Evolutionary conservation across 768 basidiomycete species (phyloP).

Genomic region (Collybia sordida): DNA sequence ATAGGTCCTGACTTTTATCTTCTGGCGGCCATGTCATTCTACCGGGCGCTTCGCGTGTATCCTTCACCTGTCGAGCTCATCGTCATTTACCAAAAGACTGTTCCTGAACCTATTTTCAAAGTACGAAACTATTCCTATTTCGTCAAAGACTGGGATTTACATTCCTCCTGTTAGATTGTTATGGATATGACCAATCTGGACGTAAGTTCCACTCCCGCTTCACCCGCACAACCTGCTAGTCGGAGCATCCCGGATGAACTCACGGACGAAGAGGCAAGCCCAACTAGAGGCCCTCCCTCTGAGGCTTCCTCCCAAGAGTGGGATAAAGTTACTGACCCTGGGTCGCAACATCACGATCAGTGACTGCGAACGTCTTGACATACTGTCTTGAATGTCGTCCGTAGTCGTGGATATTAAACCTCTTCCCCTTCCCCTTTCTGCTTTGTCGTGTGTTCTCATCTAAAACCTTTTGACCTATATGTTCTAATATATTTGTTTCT

Average conservation of each 20-base stretch:
- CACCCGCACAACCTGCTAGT: slow-evolving; percentile 21
- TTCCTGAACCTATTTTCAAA: slow-evolving; percentile 80
- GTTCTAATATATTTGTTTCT: slow-evolving; percentile 65
- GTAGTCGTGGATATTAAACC: slow-evolving; percentile 12
- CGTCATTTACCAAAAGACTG: slow-evolving; percentile 90
- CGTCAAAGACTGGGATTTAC: not conserved
- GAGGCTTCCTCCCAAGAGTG: slow-evolving; percentile 89
- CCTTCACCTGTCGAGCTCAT: slow-evolving; percentile 94
- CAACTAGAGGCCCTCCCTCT: slow-evolving; percentile 68
- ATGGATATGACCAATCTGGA: slow-evolving; percentile 87
- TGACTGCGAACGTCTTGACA: slow-evolving; percentile 6
- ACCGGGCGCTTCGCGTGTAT: slow-evolving; percentile 90
- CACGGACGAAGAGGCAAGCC: slow-evolving; percentile 61
- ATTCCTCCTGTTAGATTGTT: slow-evolving; percentile 45
- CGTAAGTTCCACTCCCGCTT: slow-evolving; percentile 67
- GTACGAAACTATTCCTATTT: slow-evolving; percentile 30
- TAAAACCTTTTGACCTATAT: slow-evolving; percentile 21
- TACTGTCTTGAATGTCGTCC: slow-evolving; percentile 13
- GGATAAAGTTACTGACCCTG: slow-evolving; percentile 84
- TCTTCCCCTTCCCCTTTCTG: slow-evolving; percentile 1
- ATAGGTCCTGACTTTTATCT: slow-evolving; percentile 78
- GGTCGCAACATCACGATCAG: slow-evolving; percentile 33
- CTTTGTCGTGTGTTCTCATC: slow-evolving; percentile 10
- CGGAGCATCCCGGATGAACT: slow-evolving; percentile 29
- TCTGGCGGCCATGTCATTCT: slow-evolving; percentile 87